Conservation (phyloP, 2,329 filamentous ascomycete genomes). For the Ophidiomyces ophidiicola region DNA sequence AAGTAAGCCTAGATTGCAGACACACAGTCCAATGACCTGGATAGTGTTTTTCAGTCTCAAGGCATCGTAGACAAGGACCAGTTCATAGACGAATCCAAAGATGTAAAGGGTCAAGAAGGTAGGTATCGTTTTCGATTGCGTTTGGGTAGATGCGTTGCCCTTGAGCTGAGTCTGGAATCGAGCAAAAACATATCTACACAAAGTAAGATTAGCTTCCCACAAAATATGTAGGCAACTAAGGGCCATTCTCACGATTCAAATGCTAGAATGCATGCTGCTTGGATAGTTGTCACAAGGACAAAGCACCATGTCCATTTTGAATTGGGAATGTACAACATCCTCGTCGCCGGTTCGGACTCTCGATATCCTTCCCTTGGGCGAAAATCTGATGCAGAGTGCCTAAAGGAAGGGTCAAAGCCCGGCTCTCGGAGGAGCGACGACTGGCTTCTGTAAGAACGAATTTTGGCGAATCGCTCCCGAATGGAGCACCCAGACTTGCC, state of each 20-base stretch:
- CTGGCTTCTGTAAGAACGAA: constrained; percentile 45
- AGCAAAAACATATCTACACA: constrained; percentile 69
- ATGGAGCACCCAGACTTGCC: constrained; percentile 22
- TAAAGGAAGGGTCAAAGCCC: constrained; percentile 34
- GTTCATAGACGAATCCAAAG: constrained; percentile 88
- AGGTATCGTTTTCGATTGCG: constrained; percentile 57
- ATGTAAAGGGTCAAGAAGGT: constrained; percentile 95
- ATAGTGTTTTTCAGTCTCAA: constrained; percentile 94
- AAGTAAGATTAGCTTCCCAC: constrained; percentile 7
- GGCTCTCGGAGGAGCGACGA: constrained; percentile 49
- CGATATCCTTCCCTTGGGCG: constrained; percentile 42
- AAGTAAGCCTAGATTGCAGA: constrained; percentile 82
- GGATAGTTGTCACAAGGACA: constrained; percentile 57
- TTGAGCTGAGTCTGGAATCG: constrained; percentile 56
- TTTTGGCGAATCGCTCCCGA: constrained; percentile 38
- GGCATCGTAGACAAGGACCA: constrained; percentile 85
- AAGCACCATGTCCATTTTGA: constrained; percentile 84
- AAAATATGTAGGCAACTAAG: constrained; percentile 4
- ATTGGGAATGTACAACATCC: constrained; percentile 63
- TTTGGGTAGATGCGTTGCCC: constrained; percentile 31
- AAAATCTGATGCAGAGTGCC: constrained; percentile 38
- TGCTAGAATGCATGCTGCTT: constrained; percentile 67
- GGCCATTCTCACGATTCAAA: constrained; percentile 64
- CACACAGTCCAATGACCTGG: constrained; percentile 87
- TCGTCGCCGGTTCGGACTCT: constrained; percentile 24